Evolutionary conservation across 2,329 filamentous ascomycete species (phyloP).

Genomic region (Tolypocladium paradoxum): DNA sequence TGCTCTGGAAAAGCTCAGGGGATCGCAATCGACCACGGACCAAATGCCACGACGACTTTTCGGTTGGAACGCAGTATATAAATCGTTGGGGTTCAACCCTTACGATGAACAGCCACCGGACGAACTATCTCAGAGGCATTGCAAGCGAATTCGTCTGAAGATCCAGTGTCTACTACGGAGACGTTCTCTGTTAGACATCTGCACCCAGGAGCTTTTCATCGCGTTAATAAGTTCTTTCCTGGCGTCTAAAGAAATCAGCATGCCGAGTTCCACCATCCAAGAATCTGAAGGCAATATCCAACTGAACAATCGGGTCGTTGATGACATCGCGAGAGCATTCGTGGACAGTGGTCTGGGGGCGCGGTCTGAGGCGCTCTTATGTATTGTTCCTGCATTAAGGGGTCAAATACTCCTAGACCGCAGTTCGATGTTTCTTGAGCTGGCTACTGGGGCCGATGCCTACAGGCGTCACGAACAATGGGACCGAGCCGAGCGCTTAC

Average conservation of each 20-base stretch:
- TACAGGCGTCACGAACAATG: neutral
- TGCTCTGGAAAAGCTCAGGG: neutral
- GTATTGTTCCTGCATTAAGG: slow-evolving; percentile 5
- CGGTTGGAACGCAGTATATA: neutral
- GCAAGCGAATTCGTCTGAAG: neutral
- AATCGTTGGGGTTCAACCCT: neutral
- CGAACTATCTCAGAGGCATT: too few species aligned
- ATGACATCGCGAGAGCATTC: slow-evolving; percentile 6
- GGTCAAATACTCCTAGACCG: neutral
- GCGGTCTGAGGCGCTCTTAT: slow-evolving; percentile 3
- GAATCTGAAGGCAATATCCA: slow-evolving; percentile 3
- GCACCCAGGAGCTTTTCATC: slow-evolving; percentile 8
- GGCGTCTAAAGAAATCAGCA: neutral
- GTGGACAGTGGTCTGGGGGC: slow-evolving; percentile 4
- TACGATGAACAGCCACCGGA: neutral
- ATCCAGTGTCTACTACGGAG: neutral
- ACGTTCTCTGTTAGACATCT: slow-evolving; percentile 4
- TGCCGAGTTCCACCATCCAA: neutral
- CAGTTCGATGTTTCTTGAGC: neutral
- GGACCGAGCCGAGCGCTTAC: neutral
- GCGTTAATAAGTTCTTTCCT: neutral
- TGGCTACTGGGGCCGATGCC: neutral
- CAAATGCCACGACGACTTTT: neutral
- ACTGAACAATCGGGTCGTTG: slow-evolving; percentile 2
- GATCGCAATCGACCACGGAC: neutral